Base-by-base conservation (phyloP, 2,329 filamentous ascomycete genomes). In the Paecilomyces formosus region DNA sequence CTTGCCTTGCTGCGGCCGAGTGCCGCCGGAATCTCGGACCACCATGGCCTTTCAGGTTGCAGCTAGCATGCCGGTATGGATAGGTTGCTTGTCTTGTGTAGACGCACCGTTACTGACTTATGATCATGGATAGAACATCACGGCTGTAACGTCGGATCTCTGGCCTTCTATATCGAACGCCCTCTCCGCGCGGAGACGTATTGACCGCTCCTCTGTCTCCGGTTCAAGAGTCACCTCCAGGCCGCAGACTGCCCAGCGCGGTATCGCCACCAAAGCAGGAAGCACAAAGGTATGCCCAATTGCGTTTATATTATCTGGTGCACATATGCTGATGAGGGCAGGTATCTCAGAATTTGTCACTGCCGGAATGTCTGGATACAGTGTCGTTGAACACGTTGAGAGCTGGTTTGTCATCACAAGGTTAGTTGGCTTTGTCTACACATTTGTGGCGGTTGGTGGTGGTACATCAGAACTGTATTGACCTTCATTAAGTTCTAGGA, bases 41-140 rank as follows among this genome's bases (percentile, higher is more conserved):
- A 76, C 60, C 67, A 82, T 82, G 81, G 79, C 80, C 68, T 80
- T 81, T 66, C 78, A 80, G 69, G 72, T 76, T 65, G 74, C 79
- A 63, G 70, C 78, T 64, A 74, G 73, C 62, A 68, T 78, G 62
- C 78, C 78, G 65, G 80, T 82, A 69, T 65, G 78, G 49, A 62
- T 31, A 26, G 45, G 49, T 50, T 51, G n/a, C 21, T 0, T 24
- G n/a, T 54, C 30, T 21, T 28, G 53, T 31, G 53, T 54, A 13
- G 3, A 30, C 11, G 12, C 15, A 54, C 26, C 13, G 11, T 54
- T 5, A 18, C 53, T 31, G 30, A 9, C 26, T 53, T 15, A 18
- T 28, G 11, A 31, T 31, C 18, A 3, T 54, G 15, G 35, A n/a
- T 62, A 85, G 81, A 78, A 76, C 60, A 68, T 81, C 55, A 68